Conservation (phyloP, 306 rosid species). For the Malus sylvestris region DNA sequence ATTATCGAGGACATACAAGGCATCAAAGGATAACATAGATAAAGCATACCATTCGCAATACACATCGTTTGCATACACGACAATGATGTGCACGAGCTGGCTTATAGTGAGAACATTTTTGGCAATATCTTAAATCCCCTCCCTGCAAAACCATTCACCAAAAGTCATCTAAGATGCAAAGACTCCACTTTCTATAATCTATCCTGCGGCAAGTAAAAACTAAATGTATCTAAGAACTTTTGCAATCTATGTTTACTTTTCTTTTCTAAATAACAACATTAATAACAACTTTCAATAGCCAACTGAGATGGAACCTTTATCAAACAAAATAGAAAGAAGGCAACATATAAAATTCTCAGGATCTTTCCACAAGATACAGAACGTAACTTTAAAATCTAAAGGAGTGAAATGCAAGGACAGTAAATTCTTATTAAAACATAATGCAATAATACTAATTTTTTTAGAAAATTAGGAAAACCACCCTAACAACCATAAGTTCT, state of each 20-base stretch:
- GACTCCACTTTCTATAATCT: not conserved
- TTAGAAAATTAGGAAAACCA: too few relatives aligned
- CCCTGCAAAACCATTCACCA: slow-evolving; percentile 49
- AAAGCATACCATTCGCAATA: slow-evolving; percentile 85
- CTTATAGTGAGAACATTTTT: slow-evolving; percentile 88
- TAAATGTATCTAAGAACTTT: not conserved
- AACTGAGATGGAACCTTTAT: not conserved
- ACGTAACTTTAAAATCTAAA: not conserved
- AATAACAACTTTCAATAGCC: not conserved
- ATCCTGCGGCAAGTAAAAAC: not conserved
- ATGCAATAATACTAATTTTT: not conserved
- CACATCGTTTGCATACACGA: slow-evolving; percentile 91
- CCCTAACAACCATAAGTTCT: too few relatives aligned
- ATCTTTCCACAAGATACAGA: not conserved
- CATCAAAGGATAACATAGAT: slow-evolving; percentile 12
- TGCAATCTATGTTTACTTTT: not conserved
- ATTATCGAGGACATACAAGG: slow-evolving; percentile 24
- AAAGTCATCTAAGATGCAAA: not conserved
- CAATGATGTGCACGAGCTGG: slow-evolving; percentile 99
- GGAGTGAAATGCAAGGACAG: not conserved
- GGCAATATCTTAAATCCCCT: slow-evolving; percentile 94
- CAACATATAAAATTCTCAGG: not conserved
- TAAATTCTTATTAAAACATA: not conserved
- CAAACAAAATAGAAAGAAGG: not conserved
- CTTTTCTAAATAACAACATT: not conserved